Evolutionary conservation across 345 rosid genomes (phyloP), one percentile per base, ranked within the genome.

Genomic region (Ricinus communis): DNA sequence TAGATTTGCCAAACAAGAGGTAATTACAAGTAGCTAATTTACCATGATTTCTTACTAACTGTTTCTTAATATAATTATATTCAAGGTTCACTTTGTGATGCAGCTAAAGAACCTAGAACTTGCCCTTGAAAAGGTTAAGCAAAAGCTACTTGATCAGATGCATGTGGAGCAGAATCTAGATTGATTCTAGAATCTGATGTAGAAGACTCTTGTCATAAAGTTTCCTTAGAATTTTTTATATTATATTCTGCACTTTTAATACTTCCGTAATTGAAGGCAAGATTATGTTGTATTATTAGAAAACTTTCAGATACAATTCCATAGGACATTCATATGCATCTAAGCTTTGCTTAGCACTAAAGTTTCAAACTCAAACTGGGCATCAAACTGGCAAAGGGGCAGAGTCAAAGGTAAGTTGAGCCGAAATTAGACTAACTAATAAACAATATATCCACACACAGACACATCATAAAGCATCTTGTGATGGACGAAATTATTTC

Each of bases 1-100:
- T 31, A 79, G 79, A 68, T 86, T 82, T 77, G 86, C 90, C 53
- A 83, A 64, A 69, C 79, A 77, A 79, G 83, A 84, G 87, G 90
- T 84, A 82, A 51, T 11, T 13, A 58, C 41, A 25, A 55, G 16
- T 14, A 14, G 40, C 41, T 5, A 24, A 52, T 61, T 27, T 41
- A 33, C 5, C 66, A 45, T 62, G 21, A 18, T 11, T 62, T 14
- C 25, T 4, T 4, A 33, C 1, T 1, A 38, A 40, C 11, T 58
- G n/a, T 31, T 31, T 43, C 47, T 31, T 49, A 22, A 58, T 24
- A n/a, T n/a, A n/a, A n/a, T n/a, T n/a, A n/a, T n/a, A 19, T 57
- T 28, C 9, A 13, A 54, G n/a, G 62, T 55, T 41, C 22, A 27
- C 1, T 19, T 13, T 62, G 21, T 50, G 58, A 65, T 77, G 85